Conservation (phyloP, 352 stramenopile species). For the Pilasporangium apinafurcum region DNA sequence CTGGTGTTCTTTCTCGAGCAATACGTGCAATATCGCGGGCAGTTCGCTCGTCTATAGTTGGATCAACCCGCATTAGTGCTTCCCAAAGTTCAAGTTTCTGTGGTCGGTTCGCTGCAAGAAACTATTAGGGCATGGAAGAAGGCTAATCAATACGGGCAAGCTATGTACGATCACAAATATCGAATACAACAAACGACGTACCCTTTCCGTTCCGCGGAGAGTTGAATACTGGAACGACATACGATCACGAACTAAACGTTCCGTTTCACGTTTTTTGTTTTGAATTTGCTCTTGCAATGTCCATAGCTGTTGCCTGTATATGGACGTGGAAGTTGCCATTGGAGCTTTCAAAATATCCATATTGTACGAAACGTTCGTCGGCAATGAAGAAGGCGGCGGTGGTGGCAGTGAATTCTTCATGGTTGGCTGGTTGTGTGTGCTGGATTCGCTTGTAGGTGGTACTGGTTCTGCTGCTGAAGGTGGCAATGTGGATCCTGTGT, state of each 20-base stretch:
- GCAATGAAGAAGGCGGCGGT: neutral
- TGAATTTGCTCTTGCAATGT: slow-evolving; percentile 58
- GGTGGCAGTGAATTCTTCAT: neutral
- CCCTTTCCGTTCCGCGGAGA: slow-evolving; percentile 44
- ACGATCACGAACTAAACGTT: slow-evolving; percentile 48
- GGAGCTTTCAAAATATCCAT: slow-evolving; percentile 26
- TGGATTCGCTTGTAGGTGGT: neutral
- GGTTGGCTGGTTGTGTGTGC: neutral
- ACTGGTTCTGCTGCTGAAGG: neutral
- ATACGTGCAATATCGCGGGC: slow-evolving; percentile 37
- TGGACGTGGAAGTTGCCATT: slow-evolving; percentile 29
- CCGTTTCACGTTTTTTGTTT: slow-evolving; percentile 57
- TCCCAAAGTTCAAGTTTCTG: slow-evolving; percentile 54
- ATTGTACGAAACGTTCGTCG: slow-evolving; percentile 13
- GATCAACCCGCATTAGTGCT: slow-evolving; percentile 60
- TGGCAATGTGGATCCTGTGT: neutral
- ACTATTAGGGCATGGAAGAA: slow-evolving; percentile 23
- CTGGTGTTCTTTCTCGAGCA: slow-evolving; percentile 1
- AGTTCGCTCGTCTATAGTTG: slow-evolving; percentile 40
- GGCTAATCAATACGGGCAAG: neutral
- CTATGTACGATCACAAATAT: neutral
- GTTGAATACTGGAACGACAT: slow-evolving; percentile 55
- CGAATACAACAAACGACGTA: slow-evolving; percentile 6
- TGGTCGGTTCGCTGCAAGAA: slow-evolving; percentile 34
- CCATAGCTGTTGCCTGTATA: slow-evolving; percentile 64